A percentile compares a stretch with the other conserved stretches of the same genome.
These are phyloP conservation scores for Zychaea mexicana DNA, from an alignment of 371 early-diverging fungal genomes.

Conservation along the genomic window DNA sequence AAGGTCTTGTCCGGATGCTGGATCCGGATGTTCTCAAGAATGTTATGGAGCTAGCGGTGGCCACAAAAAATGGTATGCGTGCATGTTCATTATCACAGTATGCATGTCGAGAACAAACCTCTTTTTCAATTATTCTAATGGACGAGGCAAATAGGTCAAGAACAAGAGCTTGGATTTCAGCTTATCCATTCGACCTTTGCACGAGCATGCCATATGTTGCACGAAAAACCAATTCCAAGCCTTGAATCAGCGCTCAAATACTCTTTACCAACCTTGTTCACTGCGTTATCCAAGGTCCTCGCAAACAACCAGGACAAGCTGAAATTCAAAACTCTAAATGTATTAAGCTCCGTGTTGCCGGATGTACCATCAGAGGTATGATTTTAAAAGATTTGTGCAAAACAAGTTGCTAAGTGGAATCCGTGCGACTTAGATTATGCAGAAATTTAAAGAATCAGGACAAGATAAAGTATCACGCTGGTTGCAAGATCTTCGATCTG, in stretches of 20 bases:
- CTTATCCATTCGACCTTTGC: slow-evolving; percentile 22
- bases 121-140: neutral
- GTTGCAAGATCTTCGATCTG: slow-evolving; percentile 25
- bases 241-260: slow-evolving; percentile 34
- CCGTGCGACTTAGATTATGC: slow-evolving; percentile 23
- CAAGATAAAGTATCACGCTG: slow-evolving; percentile 10
- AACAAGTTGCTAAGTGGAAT: too few relatives aligned
- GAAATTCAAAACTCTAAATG: slow-evolving; percentile 36
- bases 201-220: slow-evolving; percentile 26
- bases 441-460: slow-evolving; percentile 24
- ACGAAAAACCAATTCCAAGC: slow-evolving; percentile 28
- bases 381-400: neutral
- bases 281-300: slow-evolving; percentile 27
- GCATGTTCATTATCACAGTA: too few relatives aligned
- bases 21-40: slow-evolving; percentile 45
- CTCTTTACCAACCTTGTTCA: slow-evolving; percentile 30
- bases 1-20: slow-evolving; percentile 41
- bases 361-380: slow-evolving; percentile 31
- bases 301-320: slow-evolving; percentile 30
- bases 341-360: slow-evolving; percentile 28
- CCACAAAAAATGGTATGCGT: slow-evolving; percentile 12
- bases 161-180: slow-evolving; percentile 24
- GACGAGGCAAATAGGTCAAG: neutral
- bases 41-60: slow-evolving; percentile 25
- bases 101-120: too few relatives aligned